Evolutionary conservation across 805 yeast species (phyloP), one percentile per base, ranked within the genome.

Genomic region (Zygoascus flipseniorum): DNA sequence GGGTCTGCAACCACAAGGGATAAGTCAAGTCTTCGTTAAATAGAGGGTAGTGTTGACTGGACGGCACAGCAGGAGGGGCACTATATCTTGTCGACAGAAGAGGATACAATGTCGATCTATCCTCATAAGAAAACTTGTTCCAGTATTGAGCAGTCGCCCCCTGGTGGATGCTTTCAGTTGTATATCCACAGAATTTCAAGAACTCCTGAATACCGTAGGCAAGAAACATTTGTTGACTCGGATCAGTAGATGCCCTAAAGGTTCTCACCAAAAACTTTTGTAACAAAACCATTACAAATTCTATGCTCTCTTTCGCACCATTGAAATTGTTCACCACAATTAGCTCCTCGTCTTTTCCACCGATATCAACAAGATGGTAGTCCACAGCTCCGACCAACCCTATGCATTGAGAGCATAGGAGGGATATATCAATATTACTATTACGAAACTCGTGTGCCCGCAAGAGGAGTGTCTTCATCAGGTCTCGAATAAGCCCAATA

Each of bases 191-290:
- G 14, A 81, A 76, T 58, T 81, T 81, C 50, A 93, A 69, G 48
- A 84, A 82, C 57, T 89, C 93, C 65, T 93, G 99, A 79, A 93
- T 87, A 0, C 92, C 85, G 66, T 80, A 85, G 0, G 97, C 96
- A 37, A 89, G 75, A 63, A 85, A 86, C 54, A 86, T 74, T 66
- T 93, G 99, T 48, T 81, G 80, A 20, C 80, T 78, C 0, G 98
- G 96, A 63, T 89, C 89, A 35, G 85, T 86, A 1, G 97, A 85
- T 0, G 96, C 89, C 81, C 95, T 84, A 67, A 89, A 90, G 1
- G 89, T 81, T 35, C 87, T 89, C 8, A 90, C 85, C n/a, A 93
- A 73, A 54, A 80, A 75, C 52, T 78, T 76, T 55, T 86, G 83
- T 35, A 90, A 72, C 48, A 90, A 80, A 60, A 76, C 74, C 2